A percentile compares a stretch with the other conserved stretches of the same genome.
These are phyloP conservation scores for Poa annua DNA, from an alignment of 176 grass and related monocot species.

Conservation along the genomic window DNA sequence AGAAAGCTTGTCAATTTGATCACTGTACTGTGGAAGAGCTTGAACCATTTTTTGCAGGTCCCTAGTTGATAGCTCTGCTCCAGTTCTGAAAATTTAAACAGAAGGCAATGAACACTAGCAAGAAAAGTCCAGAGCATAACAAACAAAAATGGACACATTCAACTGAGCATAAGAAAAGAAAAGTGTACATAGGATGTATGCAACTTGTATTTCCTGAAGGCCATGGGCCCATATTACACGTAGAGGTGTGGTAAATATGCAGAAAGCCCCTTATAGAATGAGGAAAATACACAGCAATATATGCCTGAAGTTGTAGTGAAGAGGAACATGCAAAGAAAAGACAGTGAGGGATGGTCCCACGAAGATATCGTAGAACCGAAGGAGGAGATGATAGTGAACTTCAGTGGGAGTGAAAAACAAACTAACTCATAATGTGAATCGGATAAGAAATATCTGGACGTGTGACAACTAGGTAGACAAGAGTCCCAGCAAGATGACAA, in stretches of 20 bases:
- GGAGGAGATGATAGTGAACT: no score
- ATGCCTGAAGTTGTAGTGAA: no score
- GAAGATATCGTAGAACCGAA: no score
- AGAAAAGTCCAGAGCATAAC: constrained; percentile 13
- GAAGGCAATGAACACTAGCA: not conserved
- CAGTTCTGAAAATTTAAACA: constrained; percentile 54
- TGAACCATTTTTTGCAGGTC: constrained; percentile 97
- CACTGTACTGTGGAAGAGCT: constrained; percentile 91
- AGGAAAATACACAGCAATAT: not conserved
- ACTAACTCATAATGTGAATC: no score
- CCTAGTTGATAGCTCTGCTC: constrained; percentile 80
- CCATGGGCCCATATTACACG: not conserved
- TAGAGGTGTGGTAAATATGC: not conserved
- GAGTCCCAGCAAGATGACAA: no score
- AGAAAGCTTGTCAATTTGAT: constrained; percentile 98
- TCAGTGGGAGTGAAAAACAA: no score
- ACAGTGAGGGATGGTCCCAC: not conserved
- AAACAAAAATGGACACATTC: constrained; percentile 17
- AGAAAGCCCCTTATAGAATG: not conserved
- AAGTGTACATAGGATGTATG: not conserved
- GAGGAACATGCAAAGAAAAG: no score
- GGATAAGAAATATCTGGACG: no score
- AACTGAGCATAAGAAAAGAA: constrained; percentile 10
- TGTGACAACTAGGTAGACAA: no score
- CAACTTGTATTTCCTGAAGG: not conserved